Evolutionary conservation across 2,329 filamentous ascomycete genomes (phyloP).

Genomic region (Bimuria novae-zelandiae): DNA sequence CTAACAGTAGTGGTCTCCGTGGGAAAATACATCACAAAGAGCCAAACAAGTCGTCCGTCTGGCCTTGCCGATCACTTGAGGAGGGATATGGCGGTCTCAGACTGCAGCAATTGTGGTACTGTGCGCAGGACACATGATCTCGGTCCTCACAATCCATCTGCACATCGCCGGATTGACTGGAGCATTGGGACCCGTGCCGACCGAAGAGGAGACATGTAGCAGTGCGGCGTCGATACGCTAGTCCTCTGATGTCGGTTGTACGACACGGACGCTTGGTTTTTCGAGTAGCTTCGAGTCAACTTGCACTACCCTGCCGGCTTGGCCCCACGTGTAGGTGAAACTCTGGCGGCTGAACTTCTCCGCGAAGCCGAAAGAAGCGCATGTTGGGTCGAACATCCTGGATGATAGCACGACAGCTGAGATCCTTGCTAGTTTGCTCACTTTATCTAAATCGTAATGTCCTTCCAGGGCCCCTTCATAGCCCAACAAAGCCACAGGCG

Average conservation of each 20-base stretch:
- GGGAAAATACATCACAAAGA: constrained; percentile 7
- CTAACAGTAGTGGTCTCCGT: constrained; percentile 15
- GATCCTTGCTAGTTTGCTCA: constrained; percentile 14
- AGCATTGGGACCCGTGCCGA: constrained; percentile 13
- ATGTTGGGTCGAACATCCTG: constrained; percentile 13
- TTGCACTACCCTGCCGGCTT: constrained; percentile 21
- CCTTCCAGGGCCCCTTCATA: constrained; percentile 18
- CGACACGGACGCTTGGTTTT: constrained; percentile 19
- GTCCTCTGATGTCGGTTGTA: constrained; percentile 21
- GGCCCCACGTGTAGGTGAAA: constrained; percentile 35
- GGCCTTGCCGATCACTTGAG: constrained; percentile 8
- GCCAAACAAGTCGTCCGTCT: constrained; percentile 11
- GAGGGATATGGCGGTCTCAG: constrained; percentile 13
- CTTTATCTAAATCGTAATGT: constrained; percentile 13
- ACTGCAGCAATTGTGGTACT: constrained; percentile 9
- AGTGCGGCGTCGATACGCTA: constrained; percentile 17
- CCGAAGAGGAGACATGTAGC: constrained; percentile 12
- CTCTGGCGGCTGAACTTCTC: constrained; percentile 14
- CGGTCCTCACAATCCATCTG: constrained; percentile 11
- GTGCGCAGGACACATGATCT: constrained; percentile 11
- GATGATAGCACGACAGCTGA: constrained; percentile 23
- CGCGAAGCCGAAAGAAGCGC: constrained; percentile 16
- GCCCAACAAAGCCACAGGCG: constrained; percentile 38
- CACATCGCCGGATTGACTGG: constrained; percentile 14
- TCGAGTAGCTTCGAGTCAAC: constrained; percentile 20